Evolutionary conservation across 2,329 filamentous ascomycete species (phyloP).

Genomic region (Aspergillus transmontanensis): DNA sequence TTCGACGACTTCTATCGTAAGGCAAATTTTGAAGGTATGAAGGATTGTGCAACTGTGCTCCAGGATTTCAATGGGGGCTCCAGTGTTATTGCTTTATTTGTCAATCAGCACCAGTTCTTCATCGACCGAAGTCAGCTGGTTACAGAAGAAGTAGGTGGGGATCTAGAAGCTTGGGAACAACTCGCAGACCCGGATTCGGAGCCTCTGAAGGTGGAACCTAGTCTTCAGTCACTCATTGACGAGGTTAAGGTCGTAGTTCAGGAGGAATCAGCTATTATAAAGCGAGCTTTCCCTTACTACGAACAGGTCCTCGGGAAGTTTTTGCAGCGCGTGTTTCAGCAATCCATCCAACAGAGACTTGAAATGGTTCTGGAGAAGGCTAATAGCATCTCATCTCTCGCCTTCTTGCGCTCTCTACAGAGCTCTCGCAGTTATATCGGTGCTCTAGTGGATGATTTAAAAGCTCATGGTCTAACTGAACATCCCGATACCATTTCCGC

Average conservation of each 20-base stretch:
- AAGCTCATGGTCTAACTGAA: conserved; percentile 90
- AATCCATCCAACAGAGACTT: conserved; percentile 93
- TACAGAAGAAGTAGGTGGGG: conserved; percentile 72
- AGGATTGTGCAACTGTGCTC: conserved; percentile 90
- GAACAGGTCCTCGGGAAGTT: conserved; percentile 93
- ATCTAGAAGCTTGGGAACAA: conserved; percentile 77
- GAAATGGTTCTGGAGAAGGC: conserved; percentile 97
- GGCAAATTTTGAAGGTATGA: conserved; percentile 97
- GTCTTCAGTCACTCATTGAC: conserved; percentile 86
- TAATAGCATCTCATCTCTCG: conserved; percentile 84
- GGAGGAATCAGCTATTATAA: conserved; percentile 96
- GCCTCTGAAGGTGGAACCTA: conserved; percentile 86
- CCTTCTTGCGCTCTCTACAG: conserved; percentile 87
- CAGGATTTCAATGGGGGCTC: conserved; percentile 95
- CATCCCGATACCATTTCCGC: conserved; percentile 89
- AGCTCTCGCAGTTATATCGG: conserved; percentile 89
- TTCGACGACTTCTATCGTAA: conserved; percentile 96
- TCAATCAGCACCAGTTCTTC: conserved; percentile 99
- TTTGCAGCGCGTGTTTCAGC: conserved; percentile 93
- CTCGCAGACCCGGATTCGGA: conserved; percentile 93
- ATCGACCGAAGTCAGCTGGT: conserved; percentile 93
- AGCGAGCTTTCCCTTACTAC: conserved; percentile 92
- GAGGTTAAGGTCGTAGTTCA: conserved; percentile 96
- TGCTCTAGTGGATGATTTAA: conserved; percentile 85
- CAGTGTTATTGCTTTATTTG: conserved; percentile 92